Conservation (phyloP, 768 basidiomycete species). For the Strobilomyces confusus region DNA sequence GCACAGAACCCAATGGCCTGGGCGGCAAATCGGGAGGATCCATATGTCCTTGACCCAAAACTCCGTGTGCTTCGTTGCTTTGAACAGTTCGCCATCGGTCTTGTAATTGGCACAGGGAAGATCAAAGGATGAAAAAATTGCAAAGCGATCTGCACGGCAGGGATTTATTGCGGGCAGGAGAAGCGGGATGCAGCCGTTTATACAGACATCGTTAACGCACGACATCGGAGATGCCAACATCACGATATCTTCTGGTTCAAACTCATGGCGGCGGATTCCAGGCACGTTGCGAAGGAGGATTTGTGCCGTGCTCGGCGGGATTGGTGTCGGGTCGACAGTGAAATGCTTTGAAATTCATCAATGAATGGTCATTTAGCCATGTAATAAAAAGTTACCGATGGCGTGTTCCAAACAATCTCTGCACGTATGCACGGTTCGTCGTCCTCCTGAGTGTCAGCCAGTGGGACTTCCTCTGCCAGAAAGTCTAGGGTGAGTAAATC, state of each 20-base stretch:
- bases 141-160: neutral
- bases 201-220: neutral
- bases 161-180: neutral
- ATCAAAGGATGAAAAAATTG: neutral
- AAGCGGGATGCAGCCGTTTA: neutral
- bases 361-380: neutral
- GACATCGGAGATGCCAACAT: neutral
- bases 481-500: neutral
- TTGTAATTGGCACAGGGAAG: neutral
- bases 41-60: slow-evolving; percentile 28
- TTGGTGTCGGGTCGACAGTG: neutral
- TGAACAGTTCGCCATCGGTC: neutral
- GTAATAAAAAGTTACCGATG: neutral
- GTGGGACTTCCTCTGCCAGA: neutral
- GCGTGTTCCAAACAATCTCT: neutral
- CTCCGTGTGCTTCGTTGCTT: neutral
- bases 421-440: neutral
- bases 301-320: neutral
- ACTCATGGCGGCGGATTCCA: neutral
- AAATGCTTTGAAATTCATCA: neutral
- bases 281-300: neutral
- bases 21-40: neutral
- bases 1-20: neutral
- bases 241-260: neutral
- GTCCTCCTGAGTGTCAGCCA: neutral